Evolutionary conservation across 169 alveolate genomes (phyloP), one percentile per base, ranked within the genome.

Genomic region (Condylostoma magnum): DNA sequence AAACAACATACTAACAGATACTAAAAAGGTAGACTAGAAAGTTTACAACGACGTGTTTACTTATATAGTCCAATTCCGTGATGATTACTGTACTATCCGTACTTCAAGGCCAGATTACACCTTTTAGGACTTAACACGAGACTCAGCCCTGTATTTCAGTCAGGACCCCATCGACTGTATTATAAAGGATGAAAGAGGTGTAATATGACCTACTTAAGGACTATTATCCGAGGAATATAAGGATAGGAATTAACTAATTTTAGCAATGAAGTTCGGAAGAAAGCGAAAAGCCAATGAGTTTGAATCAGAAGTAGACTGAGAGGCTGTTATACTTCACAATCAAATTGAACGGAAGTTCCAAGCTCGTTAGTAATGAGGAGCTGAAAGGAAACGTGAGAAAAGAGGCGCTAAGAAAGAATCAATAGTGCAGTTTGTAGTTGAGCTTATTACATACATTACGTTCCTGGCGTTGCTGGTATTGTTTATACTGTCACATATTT

Each of bases 91-190:
- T 34, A 18, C 43, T 22, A 41, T 60, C 1, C 36, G 71, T 30
- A 18, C 71, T 15, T 36, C 71, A 41, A 38, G 20, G 36, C 37
- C 18, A 6, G 1, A 12, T n/a, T 60, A 60, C 58, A 37, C 52
- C 8, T 37, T 60, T 37, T 18, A n/a, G 1, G 57, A 60, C 8
- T 27, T 60, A 12, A 12, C 34, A 10, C 6, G n/a, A 34, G 71
- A 60, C 31, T 30, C 71, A 60, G 71, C 71, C 15, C 12, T 60
- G 12, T 60, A 60, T 31, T 60, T 60, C 31, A 38, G 18, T 38
- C 43, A 38, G 31, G 18, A 1, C 34, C 71, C 71, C 18, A 55
- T 20, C 0, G 71, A 60, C 57, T 60, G 71, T 41, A 22, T 60
- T 10, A 0, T 60, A 15, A 33, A 38, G 18, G 71, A 60, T 60